Conservation (phyloP, 352 stramenopile species). For the Globisporangium recalcitrans region DNA sequence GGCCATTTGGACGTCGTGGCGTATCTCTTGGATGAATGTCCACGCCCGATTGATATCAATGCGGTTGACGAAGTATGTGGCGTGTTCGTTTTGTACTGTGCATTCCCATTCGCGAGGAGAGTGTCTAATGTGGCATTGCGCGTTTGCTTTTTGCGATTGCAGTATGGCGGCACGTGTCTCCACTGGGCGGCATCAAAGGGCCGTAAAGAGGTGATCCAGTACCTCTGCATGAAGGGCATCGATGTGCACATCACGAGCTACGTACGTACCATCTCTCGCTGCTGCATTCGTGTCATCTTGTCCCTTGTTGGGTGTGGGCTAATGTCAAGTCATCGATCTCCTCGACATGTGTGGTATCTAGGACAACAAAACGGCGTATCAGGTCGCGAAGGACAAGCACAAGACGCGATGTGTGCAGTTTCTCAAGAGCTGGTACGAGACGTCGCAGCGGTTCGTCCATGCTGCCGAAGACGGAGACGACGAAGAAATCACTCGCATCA, state of each 20-base stretch:
- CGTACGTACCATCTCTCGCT: constrained; percentile 27
- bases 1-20: constrained; percentile 81
- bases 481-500: constrained; percentile 73
- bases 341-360: constrained; percentile 14
- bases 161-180: constrained; percentile 83
- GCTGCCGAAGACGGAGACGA: constrained; percentile 77
- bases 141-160: not conserved
- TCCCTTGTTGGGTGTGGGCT: no score
- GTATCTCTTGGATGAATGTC: constrained; percentile 80
- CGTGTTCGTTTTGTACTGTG: not conserved
- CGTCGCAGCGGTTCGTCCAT: constrained; percentile 83
- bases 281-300: no score
- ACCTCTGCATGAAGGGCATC: constrained; percentile 85
- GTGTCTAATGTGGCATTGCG: not conserved
- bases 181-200: constrained; percentile 83
- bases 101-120: not conserved
- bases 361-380: constrained; percentile 88
- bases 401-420: constrained; percentile 86
- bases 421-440: constrained; percentile 86
- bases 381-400: constrained; percentile 87
- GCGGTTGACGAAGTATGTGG: constrained; percentile 70
- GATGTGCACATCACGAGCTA: constrained; percentile 88
- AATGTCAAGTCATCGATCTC: not conserved
- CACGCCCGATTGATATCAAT: constrained; percentile 82
- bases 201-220: constrained; percentile 85